Percentiles rank a stretch among this genome's conserved stretches.
Conservation (phyloP, 306 rosid genomes). For the Boehmeria nivea region DNA sequence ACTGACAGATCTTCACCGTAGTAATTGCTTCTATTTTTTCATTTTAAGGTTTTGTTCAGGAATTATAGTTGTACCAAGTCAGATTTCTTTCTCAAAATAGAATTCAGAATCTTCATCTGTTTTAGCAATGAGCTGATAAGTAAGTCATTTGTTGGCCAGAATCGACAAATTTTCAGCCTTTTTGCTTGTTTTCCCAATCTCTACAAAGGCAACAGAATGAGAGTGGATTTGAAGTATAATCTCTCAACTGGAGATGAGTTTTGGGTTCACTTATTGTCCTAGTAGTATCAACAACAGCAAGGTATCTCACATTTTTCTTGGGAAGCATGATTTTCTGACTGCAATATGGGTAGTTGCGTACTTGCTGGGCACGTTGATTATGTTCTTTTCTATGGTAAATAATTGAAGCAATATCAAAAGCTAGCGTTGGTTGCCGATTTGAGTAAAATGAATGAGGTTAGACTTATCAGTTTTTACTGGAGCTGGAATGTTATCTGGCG, state of each 20-base stretch:
- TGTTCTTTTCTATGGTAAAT: too few species aligned
- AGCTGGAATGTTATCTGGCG: constrained; percentile 34
- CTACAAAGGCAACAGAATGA: constrained; percentile 24
- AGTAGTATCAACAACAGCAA: constrained; percentile 17
- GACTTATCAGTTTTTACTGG: too few species aligned
- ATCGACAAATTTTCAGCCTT: constrained; percentile 22
- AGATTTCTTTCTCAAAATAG: too few species aligned
- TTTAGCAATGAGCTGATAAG: constrained; percentile 21
- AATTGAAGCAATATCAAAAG: too few species aligned
- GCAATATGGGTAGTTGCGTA: too few species aligned
- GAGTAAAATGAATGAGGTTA: too few species aligned
- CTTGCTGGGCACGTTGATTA: too few species aligned
- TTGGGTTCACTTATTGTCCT: constrained; percentile 15
- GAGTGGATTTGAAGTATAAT: constrained; percentile 15
- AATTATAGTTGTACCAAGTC: too few species aligned
- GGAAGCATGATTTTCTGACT: too few species aligned
- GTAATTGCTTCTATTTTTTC: constrained; percentile 20
- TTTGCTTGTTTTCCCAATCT: constrained; percentile 15
- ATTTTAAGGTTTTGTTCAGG: constrained; percentile 27
- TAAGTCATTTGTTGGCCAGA: constrained; percentile 16
- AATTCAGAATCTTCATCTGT: constrained; percentile 14
- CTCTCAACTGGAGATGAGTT: constrained; percentile 14
- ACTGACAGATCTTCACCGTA: constrained; percentile 4
- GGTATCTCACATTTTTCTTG: background rate
- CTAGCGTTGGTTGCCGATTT: too few species aligned